Evolutionary conservation across 2,329 filamentous ascomycete genomes (phyloP).

Genomic region (Pseudogymnoascus sp.): DNA sequence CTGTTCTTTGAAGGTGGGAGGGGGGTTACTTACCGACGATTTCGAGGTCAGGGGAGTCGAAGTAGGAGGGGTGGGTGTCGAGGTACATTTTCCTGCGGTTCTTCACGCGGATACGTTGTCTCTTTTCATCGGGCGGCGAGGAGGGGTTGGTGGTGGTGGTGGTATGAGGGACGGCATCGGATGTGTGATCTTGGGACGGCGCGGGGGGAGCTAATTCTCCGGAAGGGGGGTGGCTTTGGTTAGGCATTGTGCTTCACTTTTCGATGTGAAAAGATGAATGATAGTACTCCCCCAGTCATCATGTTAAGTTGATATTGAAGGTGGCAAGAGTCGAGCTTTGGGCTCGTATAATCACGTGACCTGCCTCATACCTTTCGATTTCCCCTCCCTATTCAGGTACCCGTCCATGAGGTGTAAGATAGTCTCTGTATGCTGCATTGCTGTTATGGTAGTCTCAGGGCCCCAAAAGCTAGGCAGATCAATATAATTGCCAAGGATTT

Average conservation of each 20-base stretch:
- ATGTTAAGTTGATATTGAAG: not conserved
- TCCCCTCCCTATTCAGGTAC: not conserved
- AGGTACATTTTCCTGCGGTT: conserved; percentile 28
- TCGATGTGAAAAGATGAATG: not conserved
- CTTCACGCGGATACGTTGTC: conserved; percentile 22
- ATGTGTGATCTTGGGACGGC: conserved; percentile 5
- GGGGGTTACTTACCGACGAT: conserved; percentile 21
- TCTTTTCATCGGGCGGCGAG: not conserved
- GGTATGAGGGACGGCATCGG: conserved; percentile 21
- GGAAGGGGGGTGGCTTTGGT: not conserved
- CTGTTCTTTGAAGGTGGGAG: not conserved
- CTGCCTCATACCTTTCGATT: not conserved
- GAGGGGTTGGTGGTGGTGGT: not conserved
- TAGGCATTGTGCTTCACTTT: not conserved
- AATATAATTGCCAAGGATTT: not conserved
- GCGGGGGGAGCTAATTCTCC: not conserved
- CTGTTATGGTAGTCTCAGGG: not conserved
- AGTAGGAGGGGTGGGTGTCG: conserved; percentile 28
- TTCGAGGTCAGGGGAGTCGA: conserved; percentile 27
- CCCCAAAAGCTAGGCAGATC: not conserved
- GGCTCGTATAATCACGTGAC: not conserved
- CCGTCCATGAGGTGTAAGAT: not conserved
- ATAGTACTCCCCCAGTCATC: not conserved
- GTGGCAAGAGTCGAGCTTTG: not conserved
- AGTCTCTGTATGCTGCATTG: not conserved